phyloP scores from a whole-genome alignment of 345 rosid species.

The Syzygium oleosum region DNA sequence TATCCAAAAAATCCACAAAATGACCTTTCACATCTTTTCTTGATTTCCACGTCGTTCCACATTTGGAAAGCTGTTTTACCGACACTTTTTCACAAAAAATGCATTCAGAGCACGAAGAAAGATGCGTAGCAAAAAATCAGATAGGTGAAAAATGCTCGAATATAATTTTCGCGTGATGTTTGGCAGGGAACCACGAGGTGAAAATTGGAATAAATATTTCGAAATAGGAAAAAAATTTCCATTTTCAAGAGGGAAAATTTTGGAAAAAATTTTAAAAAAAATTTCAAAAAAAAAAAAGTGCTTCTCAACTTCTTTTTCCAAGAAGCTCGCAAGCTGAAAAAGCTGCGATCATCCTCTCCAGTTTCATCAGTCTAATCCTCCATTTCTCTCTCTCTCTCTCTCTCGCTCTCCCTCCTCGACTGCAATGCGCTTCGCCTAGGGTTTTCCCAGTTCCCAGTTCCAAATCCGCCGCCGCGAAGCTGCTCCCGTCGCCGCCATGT shows the following conservation, averaged over 20 bases:
- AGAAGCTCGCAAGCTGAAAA: background rate
- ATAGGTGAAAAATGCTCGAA: fast-evolving
- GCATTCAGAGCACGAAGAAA: fast-evolving
- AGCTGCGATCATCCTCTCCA: background rate
- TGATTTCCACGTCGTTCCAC: fast-evolving
- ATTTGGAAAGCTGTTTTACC: fast-evolving
- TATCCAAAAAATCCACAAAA: too few species aligned
- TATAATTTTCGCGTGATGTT: background rate
- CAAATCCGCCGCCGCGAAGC: background rate
- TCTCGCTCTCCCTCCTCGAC: background rate
- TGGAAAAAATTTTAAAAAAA: background rate
- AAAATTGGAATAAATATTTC: background rate
- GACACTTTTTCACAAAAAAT: fast-evolving
- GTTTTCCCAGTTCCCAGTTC: background rate
- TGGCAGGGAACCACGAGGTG: background rate
- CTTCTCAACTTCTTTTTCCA: background rate
- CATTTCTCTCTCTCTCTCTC: background rate
- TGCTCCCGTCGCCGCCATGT: conserved; percentile 25
- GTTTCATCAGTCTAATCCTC: background rate
- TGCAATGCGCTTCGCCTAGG: background rate
- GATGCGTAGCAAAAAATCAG: fast-evolving
- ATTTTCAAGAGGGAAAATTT: background rate
- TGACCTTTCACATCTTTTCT: too few species aligned
- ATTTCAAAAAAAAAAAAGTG: background rate
- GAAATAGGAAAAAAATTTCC: too few species aligned